These are phyloP conservation scores for Lasiodiplodia gonubiensis DNA, from an alignment of 2,329 filamentous ascomycete species.

Conservation along the genomic window DNA sequence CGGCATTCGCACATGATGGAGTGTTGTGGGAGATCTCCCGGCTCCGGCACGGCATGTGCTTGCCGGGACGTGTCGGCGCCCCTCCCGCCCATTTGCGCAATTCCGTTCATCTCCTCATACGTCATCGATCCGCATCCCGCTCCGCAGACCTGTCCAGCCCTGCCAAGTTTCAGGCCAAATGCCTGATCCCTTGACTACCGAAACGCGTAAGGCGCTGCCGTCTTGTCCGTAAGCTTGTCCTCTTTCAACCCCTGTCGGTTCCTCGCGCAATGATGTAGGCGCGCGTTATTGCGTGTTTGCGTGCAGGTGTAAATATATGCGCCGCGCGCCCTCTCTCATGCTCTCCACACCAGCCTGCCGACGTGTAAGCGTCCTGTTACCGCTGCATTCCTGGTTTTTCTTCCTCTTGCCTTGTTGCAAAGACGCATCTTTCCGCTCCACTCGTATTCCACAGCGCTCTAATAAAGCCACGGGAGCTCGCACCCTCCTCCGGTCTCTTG, in stretches of 20 bases:
- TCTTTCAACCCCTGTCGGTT: neutral
- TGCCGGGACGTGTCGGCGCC: neutral
- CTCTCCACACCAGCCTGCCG: neutral
- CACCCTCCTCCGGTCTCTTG: neutral
- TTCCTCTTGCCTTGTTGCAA: neutral
- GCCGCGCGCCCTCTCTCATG: neutral
- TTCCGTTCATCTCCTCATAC: neutral
- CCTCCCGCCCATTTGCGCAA: neutral
- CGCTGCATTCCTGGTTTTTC: neutral
- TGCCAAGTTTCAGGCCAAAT: slow-evolving; percentile 2
- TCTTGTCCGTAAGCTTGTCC: neutral
- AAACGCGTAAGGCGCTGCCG: slow-evolving; percentile 6
- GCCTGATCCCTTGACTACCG: neutral
- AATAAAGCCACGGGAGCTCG: neutral
- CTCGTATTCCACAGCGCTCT: neutral
- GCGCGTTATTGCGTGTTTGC: neutral
- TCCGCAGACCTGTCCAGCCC: neutral
- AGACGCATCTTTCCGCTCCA: neutral
- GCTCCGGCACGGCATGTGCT: neutral
- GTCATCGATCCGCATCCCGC: neutral
- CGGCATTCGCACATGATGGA: neutral
- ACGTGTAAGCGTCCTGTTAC: neutral
- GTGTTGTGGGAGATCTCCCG: slow-evolving; percentile 13
- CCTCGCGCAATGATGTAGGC: slow-evolving; percentile 7
- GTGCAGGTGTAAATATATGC: slow-evolving; percentile 6